Percentiles rank a stretch among this genome's conserved stretches.
Conservation (phyloP, 2,329 filamentous ascomycete species). For the Talaromyces sp. region DNA sequence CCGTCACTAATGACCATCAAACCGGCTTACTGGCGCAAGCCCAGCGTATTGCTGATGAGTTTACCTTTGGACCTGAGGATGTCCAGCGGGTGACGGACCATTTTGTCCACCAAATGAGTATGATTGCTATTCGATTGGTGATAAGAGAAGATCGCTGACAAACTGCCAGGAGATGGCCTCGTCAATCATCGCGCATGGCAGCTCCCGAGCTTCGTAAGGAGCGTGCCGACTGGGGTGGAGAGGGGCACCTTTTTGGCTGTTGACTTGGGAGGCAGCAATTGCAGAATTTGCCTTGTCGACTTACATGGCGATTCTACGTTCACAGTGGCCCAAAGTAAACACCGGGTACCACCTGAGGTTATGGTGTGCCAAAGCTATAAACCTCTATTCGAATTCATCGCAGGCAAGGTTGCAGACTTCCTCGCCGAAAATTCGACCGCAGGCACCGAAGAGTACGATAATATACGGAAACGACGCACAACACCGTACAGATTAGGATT, state of each 20-base stretch:
- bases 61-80: conserved; percentile 16
- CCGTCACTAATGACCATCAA: conserved; percentile 12
- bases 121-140: neutral
- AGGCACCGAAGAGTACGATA: neutral
- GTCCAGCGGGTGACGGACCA: conserved; percentile 16
- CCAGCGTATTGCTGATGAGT: conserved; percentile 18
- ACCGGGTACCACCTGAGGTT: conserved; percentile 18
- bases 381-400: conserved; percentile 24
- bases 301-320: conserved; percentile 23
- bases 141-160: neutral
- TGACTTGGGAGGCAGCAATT: conserved; percentile 25
- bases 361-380: conserved; percentile 22
- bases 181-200: conserved; percentile 21
- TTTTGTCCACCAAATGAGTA: conserved; percentile 19
- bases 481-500: conserved; percentile 21
- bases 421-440: conserved; percentile 9
- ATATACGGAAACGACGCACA: neutral
- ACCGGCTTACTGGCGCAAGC: conserved; percentile 19
- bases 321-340: conserved; percentile 20
- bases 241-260: conserved; percentile 22
- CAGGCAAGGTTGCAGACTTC: conserved; percentile 19
- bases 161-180: conserved; percentile 20
- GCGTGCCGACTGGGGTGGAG: conserved; percentile 21
- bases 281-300: conserved; percentile 23
- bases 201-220: conserved; percentile 21